phyloP scores from a whole-genome alignment of 208 protist species.

The Leishmania braziliensis region DNA sequence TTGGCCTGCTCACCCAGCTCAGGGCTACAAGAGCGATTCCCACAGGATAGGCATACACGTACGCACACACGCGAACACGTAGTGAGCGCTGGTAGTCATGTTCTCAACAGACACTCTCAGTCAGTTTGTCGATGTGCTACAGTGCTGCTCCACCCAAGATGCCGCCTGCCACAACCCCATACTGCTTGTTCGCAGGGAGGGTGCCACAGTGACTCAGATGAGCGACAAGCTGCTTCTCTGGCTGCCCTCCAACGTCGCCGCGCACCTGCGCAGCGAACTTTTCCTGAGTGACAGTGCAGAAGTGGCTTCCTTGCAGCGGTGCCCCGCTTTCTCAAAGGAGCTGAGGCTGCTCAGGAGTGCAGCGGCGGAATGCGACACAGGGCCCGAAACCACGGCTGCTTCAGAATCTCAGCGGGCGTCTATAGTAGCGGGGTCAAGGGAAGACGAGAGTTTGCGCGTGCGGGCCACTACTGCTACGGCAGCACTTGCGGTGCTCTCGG shows the following conservation, averaged over 20 bases:
- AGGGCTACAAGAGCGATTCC: neutral
- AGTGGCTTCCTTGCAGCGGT: neutral
- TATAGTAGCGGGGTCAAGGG: neutral
- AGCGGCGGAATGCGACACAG: neutral
- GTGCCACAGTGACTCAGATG: neutral
- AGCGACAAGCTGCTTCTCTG: slow-evolving; percentile 1
- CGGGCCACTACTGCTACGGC: neutral
- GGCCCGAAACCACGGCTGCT: neutral
- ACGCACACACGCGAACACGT: neutral
- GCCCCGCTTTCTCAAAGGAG: neutral
- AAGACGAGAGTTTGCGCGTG: neutral
- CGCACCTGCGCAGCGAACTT: neutral
- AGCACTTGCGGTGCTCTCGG: neutral
- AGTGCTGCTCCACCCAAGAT: neutral
- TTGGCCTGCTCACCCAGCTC: neutral
- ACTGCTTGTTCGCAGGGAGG: neutral
- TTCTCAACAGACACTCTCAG: neutral
- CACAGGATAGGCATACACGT: neutral
- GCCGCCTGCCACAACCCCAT: neutral
- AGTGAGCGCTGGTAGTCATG: neutral
- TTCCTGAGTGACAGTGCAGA: neutral
- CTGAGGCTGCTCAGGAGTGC: neutral
- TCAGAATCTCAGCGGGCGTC: neutral
- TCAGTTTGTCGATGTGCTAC: neutral
- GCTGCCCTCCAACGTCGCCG: neutral